Base-by-base conservation (phyloP, 371 early-diverging fungal genomes). In the Dinochytrium kinnereticum region DNA sequence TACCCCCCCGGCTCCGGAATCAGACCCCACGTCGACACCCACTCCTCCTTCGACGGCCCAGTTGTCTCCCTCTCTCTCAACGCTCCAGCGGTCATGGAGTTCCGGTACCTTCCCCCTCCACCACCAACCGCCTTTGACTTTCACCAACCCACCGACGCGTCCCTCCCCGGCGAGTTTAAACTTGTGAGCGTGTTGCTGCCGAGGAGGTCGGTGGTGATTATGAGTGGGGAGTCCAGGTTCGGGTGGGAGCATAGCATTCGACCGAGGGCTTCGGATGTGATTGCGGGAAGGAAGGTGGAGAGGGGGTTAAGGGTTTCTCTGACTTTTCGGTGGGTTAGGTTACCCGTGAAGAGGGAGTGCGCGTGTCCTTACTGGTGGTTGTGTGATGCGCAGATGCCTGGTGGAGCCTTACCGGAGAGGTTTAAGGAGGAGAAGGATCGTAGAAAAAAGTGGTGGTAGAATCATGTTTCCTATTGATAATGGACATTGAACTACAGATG, bases 211-310 rank as follows among this genome's bases (percentile, higher is more conserved):
- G 73, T 88, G 50, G 50, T 78, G 26, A 65, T 86, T 26, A 79
- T 89, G 80, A 55, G 68, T 0, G 86, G 84, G 1, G 80, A 81
- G 36, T 75, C 85, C 0, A 61, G 88, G 33, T 82, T 76, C 59
- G 81, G 77, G 10, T 88, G 84, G 85, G 84, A 85, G 66, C 89
- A 89, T 69, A 81, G 74, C 33, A 89, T 89, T 38, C 75, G 86
- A 2, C 74, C 80, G 1, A 78, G 89, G 34, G 70, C 75, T 2
- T 73, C 83, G 34, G 89, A 89, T 64, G 76, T 84, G 2, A 73
- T 87, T 21, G 78, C 77, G 26, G 81, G 83, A 28, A 68, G 76
- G 21, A 36, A 70, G 31, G 79, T 84, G 30, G 77, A 82, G 64
- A 64, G 83, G 40, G 80, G 71, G 7, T 31, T 33, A 10, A 57